Evolutionary conservation across 2,329 filamentous ascomycete species (phyloP).

Genomic region (Colletotrichum spinosum): DNA sequence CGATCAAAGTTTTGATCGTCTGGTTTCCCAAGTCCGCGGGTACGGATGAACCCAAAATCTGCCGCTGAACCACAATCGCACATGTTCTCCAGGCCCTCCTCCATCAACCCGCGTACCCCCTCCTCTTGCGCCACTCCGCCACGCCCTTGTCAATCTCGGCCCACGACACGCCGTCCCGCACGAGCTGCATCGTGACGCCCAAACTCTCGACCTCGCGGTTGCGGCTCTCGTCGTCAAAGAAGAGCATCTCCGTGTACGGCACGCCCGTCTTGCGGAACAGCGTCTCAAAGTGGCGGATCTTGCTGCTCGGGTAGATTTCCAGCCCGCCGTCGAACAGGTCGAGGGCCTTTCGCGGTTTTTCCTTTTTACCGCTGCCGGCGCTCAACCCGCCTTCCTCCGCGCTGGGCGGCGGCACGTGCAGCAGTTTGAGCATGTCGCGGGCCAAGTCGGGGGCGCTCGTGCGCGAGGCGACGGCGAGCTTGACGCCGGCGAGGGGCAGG

Average conservation of each 20-base stretch:
- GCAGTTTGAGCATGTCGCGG: slow-evolving; percentile 80
- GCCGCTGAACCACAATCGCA: neutral
- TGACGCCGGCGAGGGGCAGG: slow-evolving; percentile 60
- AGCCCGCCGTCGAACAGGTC: slow-evolving; percentile 70
- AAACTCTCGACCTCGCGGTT: slow-evolving; percentile 85
- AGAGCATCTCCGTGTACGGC: slow-evolving; percentile 86
- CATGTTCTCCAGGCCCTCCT: neutral
- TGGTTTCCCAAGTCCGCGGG: slow-evolving; percentile 1
- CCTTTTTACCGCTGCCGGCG: slow-evolving; percentile 39
- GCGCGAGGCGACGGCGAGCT: slow-evolving; percentile 81
- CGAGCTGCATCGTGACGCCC: slow-evolving; percentile 86
- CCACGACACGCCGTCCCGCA: slow-evolving; percentile 82
- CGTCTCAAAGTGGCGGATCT: slow-evolving; percentile 85
- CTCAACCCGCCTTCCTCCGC: slow-evolving; percentile 39
- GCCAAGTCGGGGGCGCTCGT: slow-evolving; percentile 85
- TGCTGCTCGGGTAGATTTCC: slow-evolving; percentile 81
- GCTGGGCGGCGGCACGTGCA: slow-evolving; percentile 66
- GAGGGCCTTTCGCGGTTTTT: slow-evolving; percentile 59
- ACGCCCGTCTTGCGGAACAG: slow-evolving; percentile 79
- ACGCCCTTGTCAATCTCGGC: slow-evolving; percentile 84
- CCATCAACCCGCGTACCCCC: slow-evolving; percentile 54
- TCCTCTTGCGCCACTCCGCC: slow-evolving; percentile 81
- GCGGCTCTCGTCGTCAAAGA: slow-evolving; percentile 92
- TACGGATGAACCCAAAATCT: neutral
- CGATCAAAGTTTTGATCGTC: slow-evolving; percentile 9